phyloP scores from a whole-genome alignment of 768 basidiomycete species.

The Daedaleopsis nitida region DNA sequence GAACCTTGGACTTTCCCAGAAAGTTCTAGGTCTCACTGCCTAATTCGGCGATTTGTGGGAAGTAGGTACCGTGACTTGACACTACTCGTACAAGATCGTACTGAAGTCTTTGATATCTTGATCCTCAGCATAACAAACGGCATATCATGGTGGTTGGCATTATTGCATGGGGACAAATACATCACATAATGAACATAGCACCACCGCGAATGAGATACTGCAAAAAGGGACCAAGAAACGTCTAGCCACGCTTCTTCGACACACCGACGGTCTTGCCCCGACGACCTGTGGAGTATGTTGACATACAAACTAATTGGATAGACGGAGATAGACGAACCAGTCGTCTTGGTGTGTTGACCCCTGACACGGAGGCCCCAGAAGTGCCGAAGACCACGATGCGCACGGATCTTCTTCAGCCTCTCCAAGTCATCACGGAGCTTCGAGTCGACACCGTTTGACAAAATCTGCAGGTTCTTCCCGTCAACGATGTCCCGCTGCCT shows the following conservation, averaged over 20 bases:
- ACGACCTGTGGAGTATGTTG: conserved; percentile 57
- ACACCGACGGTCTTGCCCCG: conserved; percentile 97
- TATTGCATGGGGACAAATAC: conserved; percentile 22
- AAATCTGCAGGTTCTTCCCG: conserved; percentile 93
- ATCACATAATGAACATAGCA: conserved; percentile 22
- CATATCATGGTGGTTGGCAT: conserved; percentile 23
- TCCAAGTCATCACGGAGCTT: conserved; percentile 98
- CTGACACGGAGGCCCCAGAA: conserved; percentile 95
- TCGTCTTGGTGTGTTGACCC: conserved; percentile 99
- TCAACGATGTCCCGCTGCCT: conserved; percentile 98
- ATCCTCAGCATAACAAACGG: conserved; percentile 4
- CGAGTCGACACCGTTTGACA: conserved; percentile 96
- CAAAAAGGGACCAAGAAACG: conserved; percentile 9
- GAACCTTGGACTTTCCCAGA: conserved; percentile 19
- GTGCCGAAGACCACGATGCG: conserved; percentile 91
- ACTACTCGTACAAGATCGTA: background rate
- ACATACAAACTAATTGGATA: background rate
- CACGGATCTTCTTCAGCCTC: conserved; percentile 98
- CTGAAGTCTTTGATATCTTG: no score
- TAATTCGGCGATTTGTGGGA: background rate
- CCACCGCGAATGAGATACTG: conserved; percentile 18
- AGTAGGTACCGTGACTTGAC: background rate
- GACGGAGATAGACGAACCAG: conserved; percentile 46
- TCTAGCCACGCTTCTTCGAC: conserved; percentile 82
- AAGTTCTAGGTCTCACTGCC: conserved; percentile 14